phyloP scores from a whole-genome alignment of 169 alveolate species.

The Eimeria acervulina region DNA sequence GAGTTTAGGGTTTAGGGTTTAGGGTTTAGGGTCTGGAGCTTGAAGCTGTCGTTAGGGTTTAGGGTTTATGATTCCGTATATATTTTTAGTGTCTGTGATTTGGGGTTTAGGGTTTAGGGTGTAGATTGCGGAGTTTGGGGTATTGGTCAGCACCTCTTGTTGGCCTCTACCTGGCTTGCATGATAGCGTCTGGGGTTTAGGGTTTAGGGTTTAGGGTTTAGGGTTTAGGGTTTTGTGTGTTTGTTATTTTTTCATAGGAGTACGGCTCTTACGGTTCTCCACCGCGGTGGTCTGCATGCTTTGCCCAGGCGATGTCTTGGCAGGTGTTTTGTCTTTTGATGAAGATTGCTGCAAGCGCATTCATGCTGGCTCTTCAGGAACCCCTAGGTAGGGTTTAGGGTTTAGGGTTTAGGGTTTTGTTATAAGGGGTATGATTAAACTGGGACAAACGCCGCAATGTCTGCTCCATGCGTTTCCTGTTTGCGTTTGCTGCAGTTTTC shows the following conservation, averaged over 20 bases:
- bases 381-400: slow-evolving; percentile 62
- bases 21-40: slow-evolving; percentile 21
- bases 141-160: too few relatives aligned
- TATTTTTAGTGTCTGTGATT: too few relatives aligned
- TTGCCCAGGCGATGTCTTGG: slow-evolving; percentile 39
- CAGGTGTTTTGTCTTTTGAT: slow-evolving; percentile 3
- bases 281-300: slow-evolving; percentile 39
- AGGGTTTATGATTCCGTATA: not conserved
- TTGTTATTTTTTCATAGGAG: not conserved
- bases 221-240: slow-evolving; percentile 7
- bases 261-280: slow-evolving; percentile 43
- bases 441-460: not conserved
- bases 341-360: slow-evolving; percentile 24
- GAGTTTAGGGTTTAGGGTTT: slow-evolving; percentile 45
- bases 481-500: not conserved
- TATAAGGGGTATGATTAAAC: not conserved
- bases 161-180: too few relatives aligned
- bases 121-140: too few relatives aligned
- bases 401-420: slow-evolving; percentile 24
- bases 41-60: not conserved
- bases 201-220: slow-evolving; percentile 30
- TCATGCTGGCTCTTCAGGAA: slow-evolving; percentile 41
- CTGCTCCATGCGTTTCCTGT: not conserved
- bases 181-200: not conserved
- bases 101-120: slow-evolving; percentile 22